Base-by-base conservation (phyloP, 441 rosid species). In the Euphorbia celastroides region DNA sequence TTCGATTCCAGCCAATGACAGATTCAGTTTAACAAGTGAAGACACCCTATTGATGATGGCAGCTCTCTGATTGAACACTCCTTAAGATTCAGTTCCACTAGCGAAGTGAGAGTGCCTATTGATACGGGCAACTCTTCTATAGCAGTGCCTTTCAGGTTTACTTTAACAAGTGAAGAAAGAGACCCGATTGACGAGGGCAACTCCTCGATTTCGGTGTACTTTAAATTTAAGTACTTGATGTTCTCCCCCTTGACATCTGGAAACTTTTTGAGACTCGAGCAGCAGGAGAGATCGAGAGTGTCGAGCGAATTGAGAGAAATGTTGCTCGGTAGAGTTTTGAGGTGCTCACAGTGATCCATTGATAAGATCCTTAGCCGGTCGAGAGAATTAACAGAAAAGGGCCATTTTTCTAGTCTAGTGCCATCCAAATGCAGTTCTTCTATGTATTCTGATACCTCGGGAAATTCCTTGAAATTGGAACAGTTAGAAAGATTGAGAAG, bases 401-500 rank as follows among this genome's bases (percentile, higher is more conserved):
- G 70, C 63, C 70, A 67, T n/a, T 67, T 63, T 67, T 67, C 70
- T 22, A 67, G 1, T 57, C 63, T 38, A 41, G 57, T 67, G 7
- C 70, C 70, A 28, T 67, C 56, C 48, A 67, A 57, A 57, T 57
- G 56, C 57, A 67, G 25, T 46, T 57, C 70, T 28, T 74, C 59
- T 42, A 64, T 64, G 2, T 56, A 36, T 30, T 14, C 74, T 27
- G 44, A 48, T 48, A 70, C 50, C 32, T 70, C 74, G 19, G 74
- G 74, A 10, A 64, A 70, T 36, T 57, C 59, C 64, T 64, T 52
- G 2, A 70, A 56, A 38, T 57, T 70, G 31, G 55, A 56, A 38
- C 69, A 70, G 48, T 32, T 30, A 28, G 74, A 59, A 42, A 70
- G 69, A n/a, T 64, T 62, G 30, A 71, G 74, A 34, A 50, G 57